Conservation (phyloP, 306 rosid genomes). For the Prunus mongolica region DNA sequence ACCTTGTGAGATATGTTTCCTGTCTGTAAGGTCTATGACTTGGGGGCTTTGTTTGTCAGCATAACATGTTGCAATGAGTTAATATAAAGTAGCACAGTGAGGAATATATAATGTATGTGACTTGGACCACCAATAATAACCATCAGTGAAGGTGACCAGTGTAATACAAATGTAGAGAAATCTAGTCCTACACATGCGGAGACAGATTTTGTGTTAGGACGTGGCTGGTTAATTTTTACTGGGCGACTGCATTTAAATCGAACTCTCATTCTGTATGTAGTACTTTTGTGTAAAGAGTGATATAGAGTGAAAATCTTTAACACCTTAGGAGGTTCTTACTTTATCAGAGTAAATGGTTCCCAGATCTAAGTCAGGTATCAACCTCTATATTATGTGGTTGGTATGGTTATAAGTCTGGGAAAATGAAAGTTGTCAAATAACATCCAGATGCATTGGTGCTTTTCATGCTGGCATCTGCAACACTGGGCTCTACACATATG, state of each 20-base stretch:
- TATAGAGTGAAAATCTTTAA: not conserved
- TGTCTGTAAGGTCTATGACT: not conserved
- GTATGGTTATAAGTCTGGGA: not conserved
- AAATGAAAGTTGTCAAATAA: not conserved
- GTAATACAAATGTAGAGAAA: not conserved
- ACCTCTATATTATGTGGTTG: not conserved
- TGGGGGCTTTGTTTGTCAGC: not conserved
- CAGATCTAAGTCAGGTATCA: not conserved
- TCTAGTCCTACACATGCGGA: not conserved
- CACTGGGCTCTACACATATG: not conserved
- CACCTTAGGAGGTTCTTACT: not conserved
- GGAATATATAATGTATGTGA: not conserved
- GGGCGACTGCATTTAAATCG: not conserved
- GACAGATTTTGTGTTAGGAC: not conserved
- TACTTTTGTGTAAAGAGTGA: not conserved
- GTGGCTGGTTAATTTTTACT: not conserved
- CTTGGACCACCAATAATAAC: not conserved
- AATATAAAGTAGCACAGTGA: not conserved
- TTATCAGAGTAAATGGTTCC: not conserved
- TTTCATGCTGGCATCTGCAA: not conserved
- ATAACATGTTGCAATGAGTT: not conserved
- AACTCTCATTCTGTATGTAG: not conserved
- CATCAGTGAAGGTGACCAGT: not conserved
- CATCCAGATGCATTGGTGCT: conserved; percentile 3
- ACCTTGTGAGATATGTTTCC: not conserved